These are phyloP conservation scores for Apiospora rasikravindrae DNA, from an alignment of 2,329 filamentous ascomycete species.

Conservation along the genomic window DNA sequence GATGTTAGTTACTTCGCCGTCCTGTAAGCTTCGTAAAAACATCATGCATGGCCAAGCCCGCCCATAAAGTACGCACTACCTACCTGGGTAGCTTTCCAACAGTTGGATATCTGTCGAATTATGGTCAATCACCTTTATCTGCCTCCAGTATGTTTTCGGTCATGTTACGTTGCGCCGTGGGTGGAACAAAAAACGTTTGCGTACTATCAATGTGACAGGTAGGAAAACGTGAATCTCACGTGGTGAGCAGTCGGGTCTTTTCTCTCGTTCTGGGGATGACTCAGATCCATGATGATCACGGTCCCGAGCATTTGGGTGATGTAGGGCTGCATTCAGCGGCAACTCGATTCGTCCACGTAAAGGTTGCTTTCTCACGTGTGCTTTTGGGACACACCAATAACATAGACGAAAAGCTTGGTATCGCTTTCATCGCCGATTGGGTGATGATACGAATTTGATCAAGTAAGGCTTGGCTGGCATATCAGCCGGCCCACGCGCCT, in stretches of 20 bases:
- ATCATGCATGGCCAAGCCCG: neutral
- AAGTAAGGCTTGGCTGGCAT: neutral
- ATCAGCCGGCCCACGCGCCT: neutral
- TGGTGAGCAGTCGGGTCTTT: neutral
- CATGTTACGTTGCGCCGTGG: neutral
- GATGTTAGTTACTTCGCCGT: neutral
- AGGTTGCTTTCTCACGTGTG: slow-evolving; percentile 11
- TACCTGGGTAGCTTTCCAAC: neutral
- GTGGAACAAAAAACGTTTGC: neutral
- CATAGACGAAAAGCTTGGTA: neutral
- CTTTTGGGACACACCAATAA: neutral
- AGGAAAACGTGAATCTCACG: neutral
- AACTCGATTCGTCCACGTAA: slow-evolving; percentile 12
- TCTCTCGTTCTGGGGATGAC: neutral
- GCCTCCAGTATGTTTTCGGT: neutral
- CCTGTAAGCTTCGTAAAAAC: neutral
- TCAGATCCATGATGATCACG: neutral
- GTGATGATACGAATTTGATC: neutral
- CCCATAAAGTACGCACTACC: neutral
- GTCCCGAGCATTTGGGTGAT: neutral
- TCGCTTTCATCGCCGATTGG: neutral
- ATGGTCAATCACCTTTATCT: too few relatives aligned
- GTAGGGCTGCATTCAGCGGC: slow-evolving; percentile 11
- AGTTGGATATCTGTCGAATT: neutral
- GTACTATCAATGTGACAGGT: neutral